These are phyloP conservation scores for Pelargonium australe DNA, from an alignment of 441 rosid genomes.

Conservation along the genomic window DNA sequence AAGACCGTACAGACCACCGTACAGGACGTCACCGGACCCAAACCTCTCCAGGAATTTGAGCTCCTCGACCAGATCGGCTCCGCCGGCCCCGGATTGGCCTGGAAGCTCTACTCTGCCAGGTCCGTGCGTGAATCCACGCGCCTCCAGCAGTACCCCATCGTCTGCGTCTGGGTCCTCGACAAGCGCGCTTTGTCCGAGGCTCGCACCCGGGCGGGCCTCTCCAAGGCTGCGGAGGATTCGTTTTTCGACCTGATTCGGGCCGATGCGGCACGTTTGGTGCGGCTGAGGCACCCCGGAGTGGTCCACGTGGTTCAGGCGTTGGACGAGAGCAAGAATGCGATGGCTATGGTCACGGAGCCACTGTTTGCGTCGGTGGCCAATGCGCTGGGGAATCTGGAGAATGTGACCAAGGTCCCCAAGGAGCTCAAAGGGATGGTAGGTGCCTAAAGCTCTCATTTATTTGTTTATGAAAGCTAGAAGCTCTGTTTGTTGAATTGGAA, in stretches of 20 bases:
- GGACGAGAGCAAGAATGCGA: constrained; percentile 85
- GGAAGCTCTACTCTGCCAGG: constrained; percentile 78
- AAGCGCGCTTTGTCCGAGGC: constrained; percentile 72
- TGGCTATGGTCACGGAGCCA: constrained; percentile 97
- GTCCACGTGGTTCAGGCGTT: constrained; percentile 90
- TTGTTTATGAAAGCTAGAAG: neutral
- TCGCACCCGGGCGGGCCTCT: constrained; percentile 57
- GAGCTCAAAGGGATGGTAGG: constrained; percentile 77
- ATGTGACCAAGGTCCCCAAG: constrained; percentile 61
- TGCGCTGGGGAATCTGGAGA: constrained; percentile 66
- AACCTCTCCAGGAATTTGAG: constrained; percentile 79
- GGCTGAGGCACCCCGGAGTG: constrained; percentile 92
- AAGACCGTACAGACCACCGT: constrained; percentile 90
- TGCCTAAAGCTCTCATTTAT: neutral
- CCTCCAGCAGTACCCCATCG: constrained; percentile 72
- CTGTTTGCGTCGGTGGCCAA: constrained; percentile 83
- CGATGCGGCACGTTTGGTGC: constrained; percentile 66
- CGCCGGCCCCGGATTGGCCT: constrained; percentile 80
- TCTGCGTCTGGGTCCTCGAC: constrained; percentile 90
- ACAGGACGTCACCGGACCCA: constrained; percentile 92
- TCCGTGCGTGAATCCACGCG: constrained; percentile 65
- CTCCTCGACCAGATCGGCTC: constrained; percentile 90
- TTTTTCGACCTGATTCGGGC: constrained; percentile 71
- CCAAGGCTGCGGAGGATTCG: constrained; percentile 73
- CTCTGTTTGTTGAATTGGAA: neutral